Percentiles rank a stretch among this genome's conserved stretches.
Evolutionary conservation across 345 rosid species (phyloP).

Genomic region (Passiflora organensis): DNA sequence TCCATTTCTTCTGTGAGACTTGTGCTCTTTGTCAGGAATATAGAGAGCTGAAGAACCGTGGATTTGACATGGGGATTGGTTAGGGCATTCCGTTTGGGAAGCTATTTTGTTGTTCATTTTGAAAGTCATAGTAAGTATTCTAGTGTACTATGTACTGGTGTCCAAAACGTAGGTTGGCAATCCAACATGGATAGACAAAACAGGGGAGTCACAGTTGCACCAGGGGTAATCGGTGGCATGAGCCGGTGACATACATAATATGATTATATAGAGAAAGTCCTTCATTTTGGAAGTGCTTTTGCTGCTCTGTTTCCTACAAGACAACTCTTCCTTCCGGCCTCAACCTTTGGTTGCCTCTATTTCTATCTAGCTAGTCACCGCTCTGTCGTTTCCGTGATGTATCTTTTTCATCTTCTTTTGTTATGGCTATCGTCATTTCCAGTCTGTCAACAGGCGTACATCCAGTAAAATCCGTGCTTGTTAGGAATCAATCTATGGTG

Average conservation of each 20-base stretch:
- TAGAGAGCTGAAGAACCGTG: slow-evolving; percentile 43
- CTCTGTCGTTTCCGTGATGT: too few species aligned
- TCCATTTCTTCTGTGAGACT: slow-evolving; percentile 42
- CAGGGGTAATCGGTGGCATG: slow-evolving; percentile 24
- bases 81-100: not conserved
- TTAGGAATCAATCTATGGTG: too few species aligned
- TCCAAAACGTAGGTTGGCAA: slow-evolving; percentile 37
- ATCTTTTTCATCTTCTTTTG: too few species aligned
- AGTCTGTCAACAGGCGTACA: too few species aligned
- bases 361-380: too few species aligned
- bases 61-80: slow-evolving; percentile 56
- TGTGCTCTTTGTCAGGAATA: slow-evolving; percentile 50
- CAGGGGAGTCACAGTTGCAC: slow-evolving; percentile 34
- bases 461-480: too few species aligned
- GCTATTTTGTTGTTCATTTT: not conserved
- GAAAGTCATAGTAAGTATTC: too few species aligned
- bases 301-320: too few species aligned
- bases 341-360: too few species aligned
- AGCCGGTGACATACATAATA: too few species aligned
- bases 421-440: too few species aligned
- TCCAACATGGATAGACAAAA: slow-evolving; percentile 42
- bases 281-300: not conserved
- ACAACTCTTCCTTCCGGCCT: too few species aligned
- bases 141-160: not conserved
- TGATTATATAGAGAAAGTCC: not conserved